Evolutionary conservation across 192 early-diverging fungal genomes (phyloP).

Genomic region (Coemansia brasiliensis): DNA sequence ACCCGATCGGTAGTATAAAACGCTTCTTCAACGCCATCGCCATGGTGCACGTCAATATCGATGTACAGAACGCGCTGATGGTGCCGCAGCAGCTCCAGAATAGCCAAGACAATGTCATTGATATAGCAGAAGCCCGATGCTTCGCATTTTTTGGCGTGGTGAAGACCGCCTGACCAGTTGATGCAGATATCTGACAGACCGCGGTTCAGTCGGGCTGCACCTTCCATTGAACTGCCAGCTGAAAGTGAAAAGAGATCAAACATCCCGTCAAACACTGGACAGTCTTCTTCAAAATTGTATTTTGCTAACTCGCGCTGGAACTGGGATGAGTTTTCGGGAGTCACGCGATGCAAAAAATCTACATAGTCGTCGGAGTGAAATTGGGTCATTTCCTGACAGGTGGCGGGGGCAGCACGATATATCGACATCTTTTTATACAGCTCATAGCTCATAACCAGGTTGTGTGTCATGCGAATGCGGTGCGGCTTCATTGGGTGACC

Average conservation of each 20-base stretch:
- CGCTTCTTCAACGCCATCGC: conserved; percentile 98
- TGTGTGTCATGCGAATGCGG: conserved; percentile 94
- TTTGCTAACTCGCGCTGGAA: conserved; percentile 63
- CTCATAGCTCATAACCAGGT: conserved; percentile 93
- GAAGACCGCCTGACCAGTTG: conserved; percentile 96
- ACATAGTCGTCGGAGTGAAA: conserved; percentile 97
- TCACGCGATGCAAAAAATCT: conserved; percentile 83
- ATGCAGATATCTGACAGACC: conserved; percentile 90
- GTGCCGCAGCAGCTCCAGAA: conserved; percentile 83
- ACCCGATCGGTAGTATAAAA: conserved; percentile 99
- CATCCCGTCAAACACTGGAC: conserved; percentile 96
- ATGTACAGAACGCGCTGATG: conserved; percentile 94
- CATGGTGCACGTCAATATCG: conserved; percentile 99
- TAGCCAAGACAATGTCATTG: conserved; percentile 95
- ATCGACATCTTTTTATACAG: conserved; percentile 93
- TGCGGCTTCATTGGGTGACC: conserved; percentile 99
- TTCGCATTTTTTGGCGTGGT: conserved; percentile 97
- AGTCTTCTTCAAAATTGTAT: conserved; percentile 95
- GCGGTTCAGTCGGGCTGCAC: conserved; percentile 80
- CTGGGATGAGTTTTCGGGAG: conserved; percentile 73
- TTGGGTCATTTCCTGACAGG: conserved; percentile 89
- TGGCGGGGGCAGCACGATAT: conserved; percentile 77
- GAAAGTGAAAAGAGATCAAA: conserved; percentile 92
- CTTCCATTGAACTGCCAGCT: conserved; percentile 94
- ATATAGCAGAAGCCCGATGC: conserved; percentile 98